These are phyloP conservation scores for Polymyxa betae DNA, from an alignment of 208 protist species.

Conservation along the genomic window DNA sequence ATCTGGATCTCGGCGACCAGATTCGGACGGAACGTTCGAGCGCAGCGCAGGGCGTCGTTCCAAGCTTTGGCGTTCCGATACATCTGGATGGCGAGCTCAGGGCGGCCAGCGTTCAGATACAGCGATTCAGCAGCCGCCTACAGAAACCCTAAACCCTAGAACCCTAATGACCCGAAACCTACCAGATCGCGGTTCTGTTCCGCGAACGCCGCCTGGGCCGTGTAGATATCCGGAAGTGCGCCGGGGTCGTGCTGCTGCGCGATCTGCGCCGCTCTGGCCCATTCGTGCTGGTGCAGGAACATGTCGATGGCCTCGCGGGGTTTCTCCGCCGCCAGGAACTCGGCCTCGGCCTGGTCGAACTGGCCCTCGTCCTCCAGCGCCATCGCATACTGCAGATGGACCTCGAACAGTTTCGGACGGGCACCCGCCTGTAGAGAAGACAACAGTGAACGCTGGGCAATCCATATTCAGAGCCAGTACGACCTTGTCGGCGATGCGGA, in stretches of 20 bases:
- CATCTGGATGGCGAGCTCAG: slow-evolving; percentile 87
- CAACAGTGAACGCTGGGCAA: too few relatives aligned
- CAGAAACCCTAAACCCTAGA: slow-evolving; percentile 69
- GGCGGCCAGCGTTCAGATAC: slow-evolving; percentile 85
- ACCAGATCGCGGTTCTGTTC: slow-evolving; percentile 83
- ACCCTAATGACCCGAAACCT: not conserved
- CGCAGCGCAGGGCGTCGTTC: slow-evolving; percentile 86
- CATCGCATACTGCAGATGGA: slow-evolving; percentile 94
- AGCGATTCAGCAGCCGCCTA: slow-evolving; percentile 86
- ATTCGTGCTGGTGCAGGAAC: slow-evolving; percentile 91
- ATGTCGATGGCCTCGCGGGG: slow-evolving; percentile 82
- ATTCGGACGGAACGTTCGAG: slow-evolving; percentile 80
- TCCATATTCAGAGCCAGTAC: too few relatives aligned
- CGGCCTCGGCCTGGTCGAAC: slow-evolving; percentile 84
- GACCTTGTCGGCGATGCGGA: slow-evolving; percentile 55
- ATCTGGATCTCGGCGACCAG: not conserved
- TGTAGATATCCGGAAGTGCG: slow-evolving; percentile 81
- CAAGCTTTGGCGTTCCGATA: slow-evolving; percentile 89
- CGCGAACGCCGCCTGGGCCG: slow-evolving; percentile 81
- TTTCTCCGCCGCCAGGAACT: slow-evolving; percentile 92
- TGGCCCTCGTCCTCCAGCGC: slow-evolving; percentile 89
- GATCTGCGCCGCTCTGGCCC: slow-evolving; percentile 90
- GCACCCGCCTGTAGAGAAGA: not conserved
- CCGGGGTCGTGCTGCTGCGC: slow-evolving; percentile 87
- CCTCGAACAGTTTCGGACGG: slow-evolving; percentile 82